Evolutionary conservation across 345 rosid species (phyloP), one percentile per base, ranked within the genome.

Genomic region (Salix purpurea): DNA sequence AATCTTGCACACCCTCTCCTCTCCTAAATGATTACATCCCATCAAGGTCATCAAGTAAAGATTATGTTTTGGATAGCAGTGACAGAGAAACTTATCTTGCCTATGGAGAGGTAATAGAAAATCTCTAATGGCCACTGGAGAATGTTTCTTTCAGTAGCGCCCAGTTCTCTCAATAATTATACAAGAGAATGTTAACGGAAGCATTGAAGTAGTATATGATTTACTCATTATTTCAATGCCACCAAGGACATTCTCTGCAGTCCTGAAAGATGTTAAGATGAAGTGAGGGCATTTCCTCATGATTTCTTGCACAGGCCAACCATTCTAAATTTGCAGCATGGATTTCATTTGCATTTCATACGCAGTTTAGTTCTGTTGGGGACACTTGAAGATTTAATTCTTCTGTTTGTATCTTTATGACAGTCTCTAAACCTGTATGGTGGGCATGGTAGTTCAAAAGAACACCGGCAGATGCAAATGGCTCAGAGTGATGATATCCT

Each of bases 71-170:
- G 26, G 36, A 50, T 66, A 70, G 77, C 76, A 73, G 80, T 44
- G 76, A 74, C n/a, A 23, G 15, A 1, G 75, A 48, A 50, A 44
- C 65, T 37, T 71, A 78, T 70, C 14, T 4, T 13, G 2, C 3
- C 62, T 26, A 75, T 68, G n/a, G 40, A 24, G 64, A 66, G 81
- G 85, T 85, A 80, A 42, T 77, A 30, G 44, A 48, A 52, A 36
- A 50, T 56, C 30, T 50, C 2, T 15, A 62, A 1, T 72, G 69
- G 37, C 39, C 58, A 52, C 12, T 32, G 24, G 37, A 50, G 42
- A 62, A 40, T 28, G 13, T 62, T 67, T 72, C 26, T 40, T 68
- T 64, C 28, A 14, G 32, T 56, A 56, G 26, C 28, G 14, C 62
- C 28, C 8, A 4, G 4, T 56, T 56, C 14, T 56, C 62, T 56